phyloP scores from a whole-genome alignment of 768 basidiomycete species.

The Boletus pseudo-olivaceus region DNA sequence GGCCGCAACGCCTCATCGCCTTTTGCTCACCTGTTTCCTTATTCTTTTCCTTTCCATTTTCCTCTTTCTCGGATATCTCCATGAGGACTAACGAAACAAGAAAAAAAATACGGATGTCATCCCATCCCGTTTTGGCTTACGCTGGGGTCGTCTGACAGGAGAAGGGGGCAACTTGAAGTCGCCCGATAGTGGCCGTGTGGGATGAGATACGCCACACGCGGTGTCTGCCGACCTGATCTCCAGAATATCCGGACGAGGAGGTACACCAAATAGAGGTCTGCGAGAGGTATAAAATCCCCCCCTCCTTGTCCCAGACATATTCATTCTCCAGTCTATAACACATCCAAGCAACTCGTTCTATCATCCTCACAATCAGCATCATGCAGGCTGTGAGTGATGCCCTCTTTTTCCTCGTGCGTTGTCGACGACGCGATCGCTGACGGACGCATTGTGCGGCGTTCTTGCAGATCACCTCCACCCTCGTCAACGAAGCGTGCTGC shows the following conservation, averaged over 20 bases:
- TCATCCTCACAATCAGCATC: background rate
- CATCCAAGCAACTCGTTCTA: background rate
- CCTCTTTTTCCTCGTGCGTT: background rate
- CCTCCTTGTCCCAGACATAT: background rate
- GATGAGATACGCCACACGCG: no score
- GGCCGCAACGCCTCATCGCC: background rate
- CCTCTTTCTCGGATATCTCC: background rate
- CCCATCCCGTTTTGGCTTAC: background rate
- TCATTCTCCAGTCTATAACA: background rate
- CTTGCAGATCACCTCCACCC: constrained; percentile 7
- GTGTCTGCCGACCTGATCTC: no score
- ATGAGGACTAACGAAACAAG: background rate
- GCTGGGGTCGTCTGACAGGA: no score
- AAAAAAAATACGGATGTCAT: no score
- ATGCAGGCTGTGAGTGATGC: constrained; percentile 18
- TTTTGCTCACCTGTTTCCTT: background rate
- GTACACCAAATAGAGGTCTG: background rate
- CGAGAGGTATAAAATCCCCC: constrained; percentile 2
- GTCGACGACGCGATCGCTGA: background rate
- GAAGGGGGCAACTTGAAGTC: no score
- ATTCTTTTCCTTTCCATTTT: background rate
- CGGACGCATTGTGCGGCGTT: no score
- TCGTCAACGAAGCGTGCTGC: constrained; percentile 22
- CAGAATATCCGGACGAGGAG: no score
- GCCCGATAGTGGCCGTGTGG: background rate